phyloP scores from a whole-genome alignment of 1,284 basidiomycete species.

The Puccinia novopanici region DNA sequence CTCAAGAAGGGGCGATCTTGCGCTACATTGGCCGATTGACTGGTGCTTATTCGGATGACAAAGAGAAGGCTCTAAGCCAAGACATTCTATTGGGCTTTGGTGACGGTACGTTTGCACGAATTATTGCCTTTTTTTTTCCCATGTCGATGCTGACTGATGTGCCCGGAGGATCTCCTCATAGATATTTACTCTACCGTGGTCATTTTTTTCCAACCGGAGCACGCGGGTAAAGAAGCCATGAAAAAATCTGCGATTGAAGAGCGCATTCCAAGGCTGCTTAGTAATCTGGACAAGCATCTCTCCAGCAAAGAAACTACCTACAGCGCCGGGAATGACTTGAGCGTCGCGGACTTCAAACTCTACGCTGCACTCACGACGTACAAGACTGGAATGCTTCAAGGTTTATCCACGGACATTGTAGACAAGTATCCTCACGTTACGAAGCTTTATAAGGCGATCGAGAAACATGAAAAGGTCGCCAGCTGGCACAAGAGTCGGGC shows the following conservation, averaged over 20 bases:
- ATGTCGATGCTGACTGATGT: background rate
- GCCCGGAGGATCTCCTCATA: too few species aligned
- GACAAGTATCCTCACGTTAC: constrained; percentile 12
- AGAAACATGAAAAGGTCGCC: constrained; percentile 12
- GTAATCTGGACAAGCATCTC: background rate
- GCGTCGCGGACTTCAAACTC: background rate
- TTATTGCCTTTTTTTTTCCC: background rate
- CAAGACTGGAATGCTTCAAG: constrained; percentile 1
- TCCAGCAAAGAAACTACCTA: background rate
- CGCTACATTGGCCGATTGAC: background rate
- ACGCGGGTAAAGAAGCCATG: background rate
- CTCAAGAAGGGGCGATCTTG: constrained; percentile 5
- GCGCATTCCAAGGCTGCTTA: background rate
- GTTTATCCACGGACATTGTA: constrained; percentile 16
- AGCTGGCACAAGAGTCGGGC: constrained; percentile 9
- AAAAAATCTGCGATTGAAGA: background rate
- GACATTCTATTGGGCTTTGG: background rate
- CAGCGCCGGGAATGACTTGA: constrained; percentile 17
- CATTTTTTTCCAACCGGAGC: background rate
- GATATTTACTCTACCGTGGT: background rate
- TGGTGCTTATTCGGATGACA: background rate
- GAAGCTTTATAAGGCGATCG: constrained; percentile 20
- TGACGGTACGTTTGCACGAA: background rate
- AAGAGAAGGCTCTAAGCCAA: background rate
- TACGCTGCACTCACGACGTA: background rate